Evolutionary conservation across 2,329 filamentous ascomycete species (phyloP).

Genomic region (Mariannaea sp.): DNA sequence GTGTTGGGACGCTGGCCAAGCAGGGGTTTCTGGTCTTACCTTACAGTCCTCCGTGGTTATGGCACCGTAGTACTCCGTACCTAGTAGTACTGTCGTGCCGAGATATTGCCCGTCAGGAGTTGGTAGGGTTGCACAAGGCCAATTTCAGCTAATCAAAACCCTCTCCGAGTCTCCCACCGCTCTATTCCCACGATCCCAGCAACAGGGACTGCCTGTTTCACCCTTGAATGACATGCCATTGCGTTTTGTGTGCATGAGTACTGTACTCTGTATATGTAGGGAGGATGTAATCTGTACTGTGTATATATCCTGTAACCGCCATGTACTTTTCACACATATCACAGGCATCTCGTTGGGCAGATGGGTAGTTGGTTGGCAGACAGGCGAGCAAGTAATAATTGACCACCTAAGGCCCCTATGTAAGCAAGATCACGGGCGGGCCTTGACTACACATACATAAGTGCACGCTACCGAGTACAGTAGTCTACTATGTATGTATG

Average conservation of each 20-base stretch:
- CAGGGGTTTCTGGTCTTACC: background rate
- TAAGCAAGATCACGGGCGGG: constrained; percentile 2
- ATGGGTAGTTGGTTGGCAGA: background rate
- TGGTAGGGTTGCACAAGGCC: constrained; percentile 21
- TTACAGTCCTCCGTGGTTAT: too few relatives aligned
- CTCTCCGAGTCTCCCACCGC: constrained; percentile 2
- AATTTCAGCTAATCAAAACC: constrained; percentile 8
- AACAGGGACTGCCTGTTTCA: background rate
- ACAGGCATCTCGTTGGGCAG: too few relatives aligned
- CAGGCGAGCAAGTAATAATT: background rate
- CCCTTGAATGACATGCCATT: background rate
- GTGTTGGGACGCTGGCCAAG: constrained; percentile 1
- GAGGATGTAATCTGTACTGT: too few relatives aligned
- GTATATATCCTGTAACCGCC: too few relatives aligned
- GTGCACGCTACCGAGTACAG: background rate
- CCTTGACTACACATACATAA: background rate
- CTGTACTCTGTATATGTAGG: too few relatives aligned
- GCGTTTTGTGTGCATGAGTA: too few relatives aligned
- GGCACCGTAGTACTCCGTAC: too few relatives aligned
- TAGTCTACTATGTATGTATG: background rate
- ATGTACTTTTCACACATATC: too few relatives aligned
- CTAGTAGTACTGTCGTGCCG: too few relatives aligned
- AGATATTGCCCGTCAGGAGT: background rate
- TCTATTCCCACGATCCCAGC: background rate
- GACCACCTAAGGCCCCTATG: too few relatives aligned